phyloP scores from a whole-genome alignment of 108 stramenopile species.

The Aurantiochytrium sp. region DNA sequence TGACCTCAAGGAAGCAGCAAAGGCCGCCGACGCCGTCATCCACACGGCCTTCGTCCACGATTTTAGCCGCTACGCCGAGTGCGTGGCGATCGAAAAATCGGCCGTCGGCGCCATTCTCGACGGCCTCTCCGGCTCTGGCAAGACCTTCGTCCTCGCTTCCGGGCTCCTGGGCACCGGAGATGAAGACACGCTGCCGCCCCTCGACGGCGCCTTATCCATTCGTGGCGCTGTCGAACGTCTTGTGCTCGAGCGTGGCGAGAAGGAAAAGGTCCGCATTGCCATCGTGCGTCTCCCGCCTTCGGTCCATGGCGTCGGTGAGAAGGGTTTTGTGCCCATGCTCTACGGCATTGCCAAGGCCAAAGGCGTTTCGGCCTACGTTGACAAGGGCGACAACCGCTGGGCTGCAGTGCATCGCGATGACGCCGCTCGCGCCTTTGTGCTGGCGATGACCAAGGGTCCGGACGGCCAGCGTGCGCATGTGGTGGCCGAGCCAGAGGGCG shows the following conservation, averaged over 20 bases:
- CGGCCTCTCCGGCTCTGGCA: not conserved
- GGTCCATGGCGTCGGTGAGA: slow-evolving; percentile 3
- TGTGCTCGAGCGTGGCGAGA: not conserved
- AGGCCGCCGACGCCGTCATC: not conserved
- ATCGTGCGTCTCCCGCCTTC: not conserved
- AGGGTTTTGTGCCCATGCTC: not conserved
- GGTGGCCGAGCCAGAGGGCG: not conserved
- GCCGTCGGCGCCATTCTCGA: not conserved
- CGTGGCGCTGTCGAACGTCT: not conserved
- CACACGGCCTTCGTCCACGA: slow-evolving; percentile 14
- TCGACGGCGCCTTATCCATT: not conserved
- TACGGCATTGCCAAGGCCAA: not conserved
- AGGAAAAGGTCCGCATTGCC: not conserved
- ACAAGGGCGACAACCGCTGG: not conserved
- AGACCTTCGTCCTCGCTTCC: not conserved
- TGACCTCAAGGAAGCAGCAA: not conserved
- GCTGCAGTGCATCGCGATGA: not conserved
- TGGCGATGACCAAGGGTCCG: slow-evolving; percentile 3
- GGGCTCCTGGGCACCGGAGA: not conserved
- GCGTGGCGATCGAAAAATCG: not conserved
- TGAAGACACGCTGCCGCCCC: not conserved
- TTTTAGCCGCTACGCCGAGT: not conserved
- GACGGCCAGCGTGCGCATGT: not conserved
- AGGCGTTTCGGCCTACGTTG: not conserved
- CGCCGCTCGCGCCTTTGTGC: not conserved